Base-by-base conservation (phyloP, 257 asterid species). In the Petrea volubilis region DNA sequence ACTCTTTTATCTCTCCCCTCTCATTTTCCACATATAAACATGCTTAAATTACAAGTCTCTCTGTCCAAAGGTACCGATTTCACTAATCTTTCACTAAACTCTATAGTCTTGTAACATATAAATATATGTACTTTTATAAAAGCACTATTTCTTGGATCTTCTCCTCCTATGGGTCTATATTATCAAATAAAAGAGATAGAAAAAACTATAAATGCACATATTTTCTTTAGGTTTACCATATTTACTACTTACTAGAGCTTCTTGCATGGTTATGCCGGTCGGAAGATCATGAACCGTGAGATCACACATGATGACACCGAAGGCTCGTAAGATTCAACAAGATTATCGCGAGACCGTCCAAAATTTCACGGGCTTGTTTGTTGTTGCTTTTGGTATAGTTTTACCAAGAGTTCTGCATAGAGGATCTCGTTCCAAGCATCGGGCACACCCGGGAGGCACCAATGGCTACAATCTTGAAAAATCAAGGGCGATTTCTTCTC, bases 371-470 rank as follows among this genome's bases (percentile, higher is more conserved):
- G 20, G 61, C 15, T 78, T 33, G 65, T 13, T 73, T 62, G 7
- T 47, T 47, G 67, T 0, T 46, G 80, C 52, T 73, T 82, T 58
- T 77, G 75, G 66, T 78, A 29, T 27, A 70, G 27, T 68, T 71
- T 81, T 23, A 82, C 79, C 80, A 90, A 34, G 29, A 90, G 80
- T 43, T 87, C 78, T 0, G 96, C 85, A n/a, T 84, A 90, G 0
- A 90, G 82, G 61, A 90, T 77, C 64, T 90, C 92, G 46, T 90
- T 90, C 96, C 96, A 90, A 0, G 82, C 58, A 72, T 90, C 96
- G 7, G 95, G 96, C 24, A 89, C 96, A 0, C 96, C 96, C 0
- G 96, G 96, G 5, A 90, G 89, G 61, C 96, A 90, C 96, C 96
- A 90, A 74, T 90, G 96, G 74, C 95, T 85, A 61, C 96, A 90